Conservation (phyloP, 2,329 filamentous ascomycete species). For the Pseudogymnoascus sp. region DNA sequence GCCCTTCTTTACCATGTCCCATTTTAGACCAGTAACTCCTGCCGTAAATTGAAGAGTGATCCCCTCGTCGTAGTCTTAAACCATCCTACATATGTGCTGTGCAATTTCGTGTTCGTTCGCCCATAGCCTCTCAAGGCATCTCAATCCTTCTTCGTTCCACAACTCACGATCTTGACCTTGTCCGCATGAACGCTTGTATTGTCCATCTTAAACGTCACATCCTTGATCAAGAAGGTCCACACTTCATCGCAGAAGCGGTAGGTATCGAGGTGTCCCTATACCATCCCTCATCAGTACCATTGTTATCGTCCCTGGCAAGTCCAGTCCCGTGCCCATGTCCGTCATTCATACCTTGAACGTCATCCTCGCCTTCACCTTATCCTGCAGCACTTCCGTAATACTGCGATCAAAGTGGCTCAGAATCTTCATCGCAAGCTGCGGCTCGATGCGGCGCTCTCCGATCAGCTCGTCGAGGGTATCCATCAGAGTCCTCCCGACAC, state of each 20-base stretch:
- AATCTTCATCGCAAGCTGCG: constrained; percentile 97
- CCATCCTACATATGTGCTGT: background rate
- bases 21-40: background rate
- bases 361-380: constrained; percentile 84
- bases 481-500: constrained; percentile 86
- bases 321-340: background rate
- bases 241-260: constrained; percentile 99
- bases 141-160: constrained; percentile 49
- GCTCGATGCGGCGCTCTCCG: constrained; percentile 88
- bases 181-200: constrained; percentile 68
- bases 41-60: background rate
- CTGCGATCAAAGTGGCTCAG: constrained; percentile 90
- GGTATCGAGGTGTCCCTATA: constrained; percentile 87
- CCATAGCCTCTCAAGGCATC: no score
- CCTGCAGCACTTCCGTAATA: constrained; percentile 82
- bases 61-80: background rate
- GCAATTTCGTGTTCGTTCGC: background rate
- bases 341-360: constrained; percentile 74
- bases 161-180: constrained; percentile 97
- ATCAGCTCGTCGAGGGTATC: constrained; percentile 97
- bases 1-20: background rate
- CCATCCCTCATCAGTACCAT: constrained; percentile 18
- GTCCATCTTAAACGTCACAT: constrained; percentile 98
- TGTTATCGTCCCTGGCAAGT: background rate
- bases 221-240: constrained; percentile 98